These are phyloP conservation scores for Penstemon eatonii DNA, from an alignment of 257 asterid genomes.

Conservation along the genomic window DNA sequence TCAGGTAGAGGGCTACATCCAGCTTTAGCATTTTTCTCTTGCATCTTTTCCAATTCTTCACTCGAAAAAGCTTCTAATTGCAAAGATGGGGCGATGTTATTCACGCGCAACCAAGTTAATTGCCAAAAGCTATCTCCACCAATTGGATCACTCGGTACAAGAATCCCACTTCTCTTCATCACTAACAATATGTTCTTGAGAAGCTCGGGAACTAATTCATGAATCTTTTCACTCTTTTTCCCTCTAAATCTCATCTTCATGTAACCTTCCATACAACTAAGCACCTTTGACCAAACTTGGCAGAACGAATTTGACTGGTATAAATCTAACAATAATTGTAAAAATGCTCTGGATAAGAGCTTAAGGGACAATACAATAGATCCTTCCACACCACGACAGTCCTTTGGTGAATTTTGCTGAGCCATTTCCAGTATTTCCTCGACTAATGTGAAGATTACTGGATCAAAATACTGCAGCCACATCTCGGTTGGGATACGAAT, in stretches of 20 bases:
- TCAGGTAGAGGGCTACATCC: slow-evolving; percentile 52
- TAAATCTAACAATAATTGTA: slow-evolving; percentile 60
- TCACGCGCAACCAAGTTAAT: slow-evolving; percentile 76
- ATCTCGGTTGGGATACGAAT: slow-evolving; percentile 55
- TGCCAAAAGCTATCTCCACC: slow-evolving; percentile 82
- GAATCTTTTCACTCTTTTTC: slow-evolving; percentile 73
- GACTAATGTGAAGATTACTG: slow-evolving; percentile 66
- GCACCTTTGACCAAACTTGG: slow-evolving; percentile 66
- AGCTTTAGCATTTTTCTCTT: slow-evolving; percentile 42
- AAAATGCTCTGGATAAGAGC: slow-evolving; percentile 62
- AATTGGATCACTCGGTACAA: slow-evolving; percentile 54
- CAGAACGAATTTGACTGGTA: slow-evolving; percentile 56
- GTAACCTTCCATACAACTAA: slow-evolving; percentile 55
- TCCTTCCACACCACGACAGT: slow-evolving; percentile 74
- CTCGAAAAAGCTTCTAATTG: slow-evolving; percentile 66
- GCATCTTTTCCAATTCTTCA: slow-evolving; percentile 62
- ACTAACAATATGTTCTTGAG: slow-evolving; percentile 75
- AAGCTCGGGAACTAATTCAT: slow-evolving; percentile 86
- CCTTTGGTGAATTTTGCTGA: slow-evolving; percentile 64
- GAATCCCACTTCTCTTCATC: slow-evolving; percentile 71
- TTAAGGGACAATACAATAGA: slow-evolving; percentile 65
- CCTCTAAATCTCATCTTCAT: slow-evolving; percentile 72
- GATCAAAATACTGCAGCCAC: slow-evolving; percentile 78
- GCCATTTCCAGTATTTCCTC: slow-evolving; percentile 67
- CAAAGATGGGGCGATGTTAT: slow-evolving; percentile 65